Percentiles rank a stretch among this genome's conserved stretches.
Conservation (phyloP, 2,329 filamentous ascomycete genomes). For the Penicillium sp. region DNA sequence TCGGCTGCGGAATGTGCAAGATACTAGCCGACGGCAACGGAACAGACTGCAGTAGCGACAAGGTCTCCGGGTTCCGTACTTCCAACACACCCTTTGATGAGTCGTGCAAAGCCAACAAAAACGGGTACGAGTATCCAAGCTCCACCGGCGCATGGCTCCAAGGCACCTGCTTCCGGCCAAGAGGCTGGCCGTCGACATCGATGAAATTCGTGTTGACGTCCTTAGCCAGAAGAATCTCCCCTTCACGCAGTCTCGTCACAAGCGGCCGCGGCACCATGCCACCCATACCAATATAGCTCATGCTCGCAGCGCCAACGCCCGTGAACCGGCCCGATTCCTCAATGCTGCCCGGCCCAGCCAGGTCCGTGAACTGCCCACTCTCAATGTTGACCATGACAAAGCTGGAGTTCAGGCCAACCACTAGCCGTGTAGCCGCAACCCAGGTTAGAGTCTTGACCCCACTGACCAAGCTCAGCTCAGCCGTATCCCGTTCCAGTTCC, state of each 20-base stretch:
- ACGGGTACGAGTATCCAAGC: slow-evolving; percentile 95
- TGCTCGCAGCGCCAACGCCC: slow-evolving; percentile 76
- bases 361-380: slow-evolving; percentile 69
- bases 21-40: slow-evolving; percentile 76
- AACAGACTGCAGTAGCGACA: slow-evolving; percentile 85
- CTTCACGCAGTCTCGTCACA: slow-evolving; percentile 75
- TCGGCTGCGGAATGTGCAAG: slow-evolving; percentile 88
- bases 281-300: slow-evolving; percentile 95
- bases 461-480: slow-evolving; percentile 76
- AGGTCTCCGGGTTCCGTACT: slow-evolving; percentile 85
- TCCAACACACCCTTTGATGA: slow-evolving; percentile 81
- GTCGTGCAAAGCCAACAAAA: slow-evolving; percentile 81
- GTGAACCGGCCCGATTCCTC: slow-evolving; percentile 74
- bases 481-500: slow-evolving; percentile 70
- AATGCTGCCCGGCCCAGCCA: slow-evolving; percentile 72
- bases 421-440: slow-evolving; percentile 80
- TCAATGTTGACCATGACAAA: slow-evolving; percentile 87
- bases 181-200: slow-evolving; percentile 73
- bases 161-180: slow-evolving; percentile 84
- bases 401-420: slow-evolving; percentile 86
- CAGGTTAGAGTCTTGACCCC: slow-evolving; percentile 86
- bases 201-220: slow-evolving; percentile 96
- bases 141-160: slow-evolving; percentile 86
- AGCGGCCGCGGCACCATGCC: slow-evolving; percentile 89
- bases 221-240: slow-evolving; percentile 89